Evolutionary conservation across 768 basidiomycete species (phyloP), one percentile per base, ranked within the genome.

Genomic region (Ramaria sp.): DNA sequence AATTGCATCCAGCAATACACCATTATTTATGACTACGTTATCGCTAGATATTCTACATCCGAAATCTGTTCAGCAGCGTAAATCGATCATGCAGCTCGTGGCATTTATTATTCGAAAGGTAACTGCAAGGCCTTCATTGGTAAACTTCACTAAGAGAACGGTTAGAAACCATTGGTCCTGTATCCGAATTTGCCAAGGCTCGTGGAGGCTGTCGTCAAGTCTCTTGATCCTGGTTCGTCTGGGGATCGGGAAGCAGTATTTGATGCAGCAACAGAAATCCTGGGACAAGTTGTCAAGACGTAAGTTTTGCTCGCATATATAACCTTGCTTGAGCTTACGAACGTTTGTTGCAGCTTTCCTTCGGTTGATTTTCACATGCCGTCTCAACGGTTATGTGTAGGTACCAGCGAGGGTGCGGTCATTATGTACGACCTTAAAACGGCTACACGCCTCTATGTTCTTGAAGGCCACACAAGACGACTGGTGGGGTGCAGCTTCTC

Each of bases 351-450:
- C 60, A 94, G 92, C 1, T 97, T 87, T 63, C 94, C 95, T 0
- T 84, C 84, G 0, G 81, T 97, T n/a, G 94, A 93, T 67, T 97
- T 99, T 65, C 88, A 97, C 61, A 83, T 82, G 70, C 70, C 76
- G 2, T 83, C 79, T 0, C 96, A 99, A 64, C 82, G 89, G 13
- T 78, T 98, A 3, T 90, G 88, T 0, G 92, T 97, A 0, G 96
- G 96, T 0, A 95, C 94, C 0, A 82, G 79, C 54, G 96, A 99
- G 69, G 96, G 95, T 0, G 92, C 93, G 0, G 82, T 93, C 50
- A 77, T 91, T 56, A 92, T 96, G 84, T 98, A 96, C 64, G 96
- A 98, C 64, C 76, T 98, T 50, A 96, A 97, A 68, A 92, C 93
- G 0, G 94, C 93, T 0, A 97, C 88, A 0, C 81, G 96, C 10